Conservation (phyloP, 306 rosid genomes). For the Acacia acuminata region DNA sequence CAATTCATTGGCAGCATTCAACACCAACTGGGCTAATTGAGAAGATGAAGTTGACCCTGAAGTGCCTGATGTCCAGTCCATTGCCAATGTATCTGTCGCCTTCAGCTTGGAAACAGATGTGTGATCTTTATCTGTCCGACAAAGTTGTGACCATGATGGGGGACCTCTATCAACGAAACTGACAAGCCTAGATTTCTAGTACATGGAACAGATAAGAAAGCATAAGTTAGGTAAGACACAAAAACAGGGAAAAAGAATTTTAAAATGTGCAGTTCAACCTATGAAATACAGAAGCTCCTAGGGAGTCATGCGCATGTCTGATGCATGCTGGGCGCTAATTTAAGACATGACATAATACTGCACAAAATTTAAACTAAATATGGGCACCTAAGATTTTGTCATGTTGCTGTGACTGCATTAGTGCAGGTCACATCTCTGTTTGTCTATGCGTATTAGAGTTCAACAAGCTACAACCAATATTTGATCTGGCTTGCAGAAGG, state of each 20-base stretch:
- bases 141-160: constrained; percentile 69
- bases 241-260: constrained; percentile 8
- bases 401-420: background rate
- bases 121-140: constrained; percentile 48
- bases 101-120: constrained; percentile 37
- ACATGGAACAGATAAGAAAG: constrained; percentile 27
- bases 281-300: background rate
- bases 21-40: constrained; percentile 46
- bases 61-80: constrained; percentile 40
- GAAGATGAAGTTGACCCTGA: constrained; percentile 49
- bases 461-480: constrained; percentile 23
- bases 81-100: constrained; percentile 43
- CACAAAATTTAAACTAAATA: background rate
- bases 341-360: background rate
- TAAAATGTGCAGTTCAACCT: background rate
- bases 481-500: constrained; percentile 18
- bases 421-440: background rate
- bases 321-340: background rate
- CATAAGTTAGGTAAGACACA: constrained; percentile 18
- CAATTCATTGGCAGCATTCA: constrained; percentile 60
- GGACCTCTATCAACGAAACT: constrained; percentile 76
- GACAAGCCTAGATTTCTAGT: constrained; percentile 88
- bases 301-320: background rate
- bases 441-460: background rate
- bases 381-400: background rate